phyloP scores from a whole-genome alignment of 305 asterid genomes.

The Withania somnifera region DNA sequence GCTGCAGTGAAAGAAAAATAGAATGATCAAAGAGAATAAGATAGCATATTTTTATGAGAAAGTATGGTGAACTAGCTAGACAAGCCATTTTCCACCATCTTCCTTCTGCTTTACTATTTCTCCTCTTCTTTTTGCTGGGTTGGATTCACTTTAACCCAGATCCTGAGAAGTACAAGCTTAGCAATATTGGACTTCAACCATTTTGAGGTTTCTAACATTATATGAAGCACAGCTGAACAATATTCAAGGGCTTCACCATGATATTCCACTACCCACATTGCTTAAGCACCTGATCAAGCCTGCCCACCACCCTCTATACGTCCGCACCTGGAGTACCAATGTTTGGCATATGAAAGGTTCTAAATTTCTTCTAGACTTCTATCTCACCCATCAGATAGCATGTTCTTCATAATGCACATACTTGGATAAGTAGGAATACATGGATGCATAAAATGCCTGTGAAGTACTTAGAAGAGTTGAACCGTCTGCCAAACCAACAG shows the following conservation, averaged over 20 bases:
- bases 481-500: neutral
- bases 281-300: neutral
- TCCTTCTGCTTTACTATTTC: neutral
- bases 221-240: neutral
- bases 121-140: neutral
- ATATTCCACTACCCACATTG: neutral
- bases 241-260: neutral
- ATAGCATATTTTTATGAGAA: neutral
- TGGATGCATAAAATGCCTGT: neutral
- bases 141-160: neutral
- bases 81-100: neutral
- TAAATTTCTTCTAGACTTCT: neutral
- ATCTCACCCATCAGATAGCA: neutral
- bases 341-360: neutral
- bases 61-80: neutral
- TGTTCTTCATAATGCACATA: neutral
- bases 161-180: neutral
- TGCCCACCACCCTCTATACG: neutral
- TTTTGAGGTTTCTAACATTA: neutral
- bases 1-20: constrained; percentile 33
- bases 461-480: neutral
- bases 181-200: neutral
- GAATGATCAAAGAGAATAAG: neutral
- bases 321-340: neutral
- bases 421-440: too few relatives aligned